Conservation (phyloP, 2,329 filamentous ascomycete genomes). For the Calcarisporium arbuscula region DNA sequence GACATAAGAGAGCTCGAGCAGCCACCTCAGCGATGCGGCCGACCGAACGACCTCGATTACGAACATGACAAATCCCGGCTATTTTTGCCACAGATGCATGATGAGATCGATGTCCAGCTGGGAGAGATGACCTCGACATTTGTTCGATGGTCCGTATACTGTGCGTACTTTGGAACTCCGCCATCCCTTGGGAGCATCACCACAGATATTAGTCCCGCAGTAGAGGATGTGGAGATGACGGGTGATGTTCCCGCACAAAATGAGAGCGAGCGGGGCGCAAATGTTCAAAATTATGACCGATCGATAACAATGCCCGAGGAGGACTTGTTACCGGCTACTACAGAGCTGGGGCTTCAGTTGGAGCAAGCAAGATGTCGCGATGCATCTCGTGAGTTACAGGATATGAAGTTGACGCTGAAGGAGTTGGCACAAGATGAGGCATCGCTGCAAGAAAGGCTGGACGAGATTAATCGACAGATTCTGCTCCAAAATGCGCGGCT, state of each 20-base stretch:
- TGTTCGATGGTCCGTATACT: conserved; percentile 1
- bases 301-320: not conserved
- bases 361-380: not conserved
- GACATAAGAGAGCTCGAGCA: not conserved
- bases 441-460: not conserved
- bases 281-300: too few relatives aligned
- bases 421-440: not conserved
- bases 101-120: not conserved
- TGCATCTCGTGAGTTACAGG: not conserved
- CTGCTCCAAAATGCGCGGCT: too few relatives aligned
- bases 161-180: conserved; percentile 1
- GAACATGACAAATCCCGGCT: not conserved
- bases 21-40: not conserved
- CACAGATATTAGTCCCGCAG: not conserved
- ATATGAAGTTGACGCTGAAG: not conserved
- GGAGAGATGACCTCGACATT: not conserved
- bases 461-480: conserved; percentile 1
- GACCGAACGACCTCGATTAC: not conserved
- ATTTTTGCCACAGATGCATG: not conserved
- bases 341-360: not conserved
- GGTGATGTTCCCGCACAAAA: too few relatives aligned
- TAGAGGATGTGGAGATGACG: not conserved
- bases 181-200: conserved; percentile 1
- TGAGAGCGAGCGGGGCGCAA: too few relatives aligned
- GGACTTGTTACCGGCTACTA: not conserved